Evolutionary conservation across 2,329 filamentous ascomycete genomes (phyloP).

Genomic region (Dothiorella sarmentorum): DNA sequence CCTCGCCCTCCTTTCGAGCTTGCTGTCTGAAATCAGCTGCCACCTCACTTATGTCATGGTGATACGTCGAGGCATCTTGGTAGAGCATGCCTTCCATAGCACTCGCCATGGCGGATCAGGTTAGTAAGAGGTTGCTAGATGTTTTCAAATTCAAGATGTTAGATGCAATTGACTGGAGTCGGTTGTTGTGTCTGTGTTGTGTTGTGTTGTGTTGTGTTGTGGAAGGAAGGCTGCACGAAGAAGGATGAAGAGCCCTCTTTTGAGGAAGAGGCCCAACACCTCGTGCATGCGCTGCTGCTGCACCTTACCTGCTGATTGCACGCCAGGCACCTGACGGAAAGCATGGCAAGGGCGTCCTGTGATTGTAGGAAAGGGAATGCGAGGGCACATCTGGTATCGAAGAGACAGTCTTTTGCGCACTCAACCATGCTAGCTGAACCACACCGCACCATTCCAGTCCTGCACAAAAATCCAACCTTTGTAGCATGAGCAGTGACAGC

Average conservation of each 20-base stretch:
- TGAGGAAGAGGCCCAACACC: neutral
- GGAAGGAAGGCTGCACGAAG: neutral
- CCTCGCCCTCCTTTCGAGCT: neutral
- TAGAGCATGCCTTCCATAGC: conserved; percentile 15
- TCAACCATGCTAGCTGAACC: conserved; percentile 4
- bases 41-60: conserved; percentile 12
- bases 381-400: neutral
- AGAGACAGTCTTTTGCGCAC: conserved; percentile 13
- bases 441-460: neutral
- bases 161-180: neutral
- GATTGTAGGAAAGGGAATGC: no score
- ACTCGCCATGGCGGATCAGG: neutral
- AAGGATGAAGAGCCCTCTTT: neutral
- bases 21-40: neutral
- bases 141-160: neutral
- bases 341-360: no score
- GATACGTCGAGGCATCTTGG: conserved; percentile 15
- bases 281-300: neutral
- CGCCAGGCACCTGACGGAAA: neutral
- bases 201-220: neutral
- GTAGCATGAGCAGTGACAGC: neutral
- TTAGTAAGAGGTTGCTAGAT: neutral
- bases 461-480: neutral
- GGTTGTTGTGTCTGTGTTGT: neutral
- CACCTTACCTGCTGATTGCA: neutral